Evolutionary conservation across 176 grass and related monocot genomes (phyloP), one percentile per base, ranked within the genome.

Genomic region (Oryza officinalis): DNA sequence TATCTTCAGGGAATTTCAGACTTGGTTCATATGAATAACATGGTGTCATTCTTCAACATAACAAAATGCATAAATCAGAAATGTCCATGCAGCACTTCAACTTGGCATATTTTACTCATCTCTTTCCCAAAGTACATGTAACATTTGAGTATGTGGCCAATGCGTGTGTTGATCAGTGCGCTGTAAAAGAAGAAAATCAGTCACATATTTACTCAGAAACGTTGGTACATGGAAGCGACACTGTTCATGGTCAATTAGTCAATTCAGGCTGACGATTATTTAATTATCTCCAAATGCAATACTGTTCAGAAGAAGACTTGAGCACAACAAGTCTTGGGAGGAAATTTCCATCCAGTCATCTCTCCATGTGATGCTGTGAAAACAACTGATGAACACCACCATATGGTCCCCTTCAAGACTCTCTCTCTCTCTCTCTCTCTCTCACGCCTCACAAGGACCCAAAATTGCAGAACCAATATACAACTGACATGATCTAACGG

Each of bases 311-410:
- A 14, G 75, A 37, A 61, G 22, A 27, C 32, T 17, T 27, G 18
- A 8, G 18, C 31, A 17, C 32, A 10, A 17, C 32, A 10, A 27
- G 75, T 20, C 57, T 60, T 26, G 12, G 18, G 3, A 43, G n/a
- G 33, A 27, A 81, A 81, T 81, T 81, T 69, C 47, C 47, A 59
- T 1, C 46, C 13, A 81, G 13, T 32, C 33, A 71, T 22, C 66
- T 17, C 37, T 26, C 46, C 66, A 70, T 60, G 23, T 81, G 30
- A 81, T 0, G 22, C n/a, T 35, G 27, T 33, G 27, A 14, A 25
- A 61, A 60, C 20, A 23, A 60, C 69, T 2, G 12, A 13, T n/a
- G 27, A 26, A 12, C 54, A 26, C 35, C 20, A 27, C 50, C 20
- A 27, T 27, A 27, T 27, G 45, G 45, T 68, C 45, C 65, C 1